Base-by-base conservation (phyloP, 2,329 filamentous ascomycete genomes). In the Shiraia bambusicola region DNA sequence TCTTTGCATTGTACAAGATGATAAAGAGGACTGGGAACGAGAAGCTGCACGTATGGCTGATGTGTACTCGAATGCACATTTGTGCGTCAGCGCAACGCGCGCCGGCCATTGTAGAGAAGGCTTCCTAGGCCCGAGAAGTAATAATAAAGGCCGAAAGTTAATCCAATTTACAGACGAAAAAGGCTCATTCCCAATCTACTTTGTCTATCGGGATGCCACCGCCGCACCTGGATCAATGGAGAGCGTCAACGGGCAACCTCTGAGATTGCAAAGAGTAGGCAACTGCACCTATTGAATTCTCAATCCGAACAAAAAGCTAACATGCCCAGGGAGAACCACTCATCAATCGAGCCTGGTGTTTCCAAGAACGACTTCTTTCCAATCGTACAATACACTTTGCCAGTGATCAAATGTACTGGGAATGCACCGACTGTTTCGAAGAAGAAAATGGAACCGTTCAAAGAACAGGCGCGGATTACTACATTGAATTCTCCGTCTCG, bases 401-500 rank as follows among this genome's bases (percentile, higher is more conserved):
- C 10, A 39, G 25, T 24, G 27, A 43, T 11, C 44, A 47, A 15
- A 47, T 47, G 44, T 40, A 43, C 40, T 47, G 39, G 39, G 44
- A 47, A 15, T 47, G 44, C 27, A 12, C 24, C 11, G 13, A 30
- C 8, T 3, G 4, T 29, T 38, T 38, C 13, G 22, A 13, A 8
- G 12, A 25, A 16, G 35, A 38, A 25, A n/a, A 31, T 17, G 35
- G 35, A n/a, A 24, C 11, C 4, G 31, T 34, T 6, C 10, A 24
- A 4, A n/a, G 12, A 2, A 34, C 16, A 9, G 17, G 24, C 4
- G 19, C 12, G n/a, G 13, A 28, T 15, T 28, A 13, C 13, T 28
- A 27, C 12, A 36, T 27, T 6, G 37, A 37, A n/a, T 33, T 33
- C 14, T 24, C 36, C 17, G 12, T 36, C 11, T 12, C 19, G 11